These are phyloP conservation scores for Hydnum rufescens DNA, from an alignment of 768 basidiomycete genomes.

Conservation along the genomic window DNA sequence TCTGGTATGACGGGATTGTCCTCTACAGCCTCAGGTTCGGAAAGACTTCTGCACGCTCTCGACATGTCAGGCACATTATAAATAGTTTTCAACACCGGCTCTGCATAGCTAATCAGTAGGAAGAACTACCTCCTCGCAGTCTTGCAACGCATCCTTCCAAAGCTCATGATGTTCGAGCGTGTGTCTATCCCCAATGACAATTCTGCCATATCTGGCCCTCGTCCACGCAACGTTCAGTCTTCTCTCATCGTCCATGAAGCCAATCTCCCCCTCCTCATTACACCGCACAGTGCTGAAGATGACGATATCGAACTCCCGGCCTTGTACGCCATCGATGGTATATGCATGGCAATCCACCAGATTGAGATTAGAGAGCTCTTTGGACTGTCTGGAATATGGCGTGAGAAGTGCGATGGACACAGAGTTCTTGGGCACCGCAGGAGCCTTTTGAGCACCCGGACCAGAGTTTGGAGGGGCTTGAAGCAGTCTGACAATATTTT, in stretches of 20 bases:
- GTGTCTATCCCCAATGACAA: slow-evolving; percentile 36
- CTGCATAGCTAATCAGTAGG: no score
- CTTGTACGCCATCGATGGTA: slow-evolving; percentile 48
- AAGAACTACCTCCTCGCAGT: background rate
- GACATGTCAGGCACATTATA: no score
- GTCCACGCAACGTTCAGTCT: slow-evolving; percentile 57
- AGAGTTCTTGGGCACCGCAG: no score
- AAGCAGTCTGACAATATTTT: slow-evolving; percentile 28
- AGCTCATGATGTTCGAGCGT: slow-evolving; percentile 28
- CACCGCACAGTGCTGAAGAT: slow-evolving; percentile 45
- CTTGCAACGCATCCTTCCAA: slow-evolving; percentile 31
- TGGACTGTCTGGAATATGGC: slow-evolving; percentile 39
- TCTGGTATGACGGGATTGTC: no score
- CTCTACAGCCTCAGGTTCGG: no score
- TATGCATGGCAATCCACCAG: slow-evolving; percentile 21
- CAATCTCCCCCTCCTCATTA: slow-evolving; percentile 38
- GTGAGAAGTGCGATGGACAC: slow-evolving; percentile 28
- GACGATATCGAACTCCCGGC: slow-evolving; percentile 45
- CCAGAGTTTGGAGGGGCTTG: slow-evolving; percentile 11
- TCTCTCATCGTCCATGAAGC: slow-evolving; percentile 41
- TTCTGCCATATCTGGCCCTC: slow-evolving; percentile 33
- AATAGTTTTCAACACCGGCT: no score
- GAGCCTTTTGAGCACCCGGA: no score
- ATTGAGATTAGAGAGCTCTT: slow-evolving; percentile 23
- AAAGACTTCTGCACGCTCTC: no score